These are phyloP conservation scores for Tuber magnatum DNA, from an alignment of 495 filamentous ascomycete genomes.

Conservation along the genomic window DNA sequence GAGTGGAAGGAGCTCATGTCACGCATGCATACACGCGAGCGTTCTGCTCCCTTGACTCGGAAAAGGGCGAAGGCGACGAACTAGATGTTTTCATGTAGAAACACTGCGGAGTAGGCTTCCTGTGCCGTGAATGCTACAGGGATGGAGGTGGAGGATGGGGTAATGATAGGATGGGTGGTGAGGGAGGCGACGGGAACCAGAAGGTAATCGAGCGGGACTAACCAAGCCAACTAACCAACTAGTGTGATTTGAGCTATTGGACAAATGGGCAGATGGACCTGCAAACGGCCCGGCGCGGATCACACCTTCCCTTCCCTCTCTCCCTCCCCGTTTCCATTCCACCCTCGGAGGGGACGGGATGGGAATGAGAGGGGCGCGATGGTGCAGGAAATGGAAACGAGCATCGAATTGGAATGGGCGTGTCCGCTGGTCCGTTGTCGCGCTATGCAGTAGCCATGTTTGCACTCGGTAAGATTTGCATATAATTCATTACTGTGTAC, in stretches of 20 bases:
- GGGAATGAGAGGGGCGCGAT: background rate
- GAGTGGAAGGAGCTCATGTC: background rate
- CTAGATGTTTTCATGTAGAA: background rate
- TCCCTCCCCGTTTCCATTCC: background rate
- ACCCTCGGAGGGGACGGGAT: background rate
- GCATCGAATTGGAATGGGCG: background rate
- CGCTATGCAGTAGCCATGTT: background rate
- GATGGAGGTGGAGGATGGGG: background rate
- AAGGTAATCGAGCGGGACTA: background rate
- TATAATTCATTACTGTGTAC: background rate
- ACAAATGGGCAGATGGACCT: background rate
- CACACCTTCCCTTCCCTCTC: background rate
- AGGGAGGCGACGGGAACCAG: background rate
- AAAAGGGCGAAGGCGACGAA: background rate
- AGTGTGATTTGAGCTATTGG: background rate
- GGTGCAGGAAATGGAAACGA: background rate
- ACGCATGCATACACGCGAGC: background rate
- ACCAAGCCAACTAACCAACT: background rate
- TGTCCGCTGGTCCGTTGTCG: background rate
- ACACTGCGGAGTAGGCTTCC: background rate
- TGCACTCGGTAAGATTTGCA: background rate
- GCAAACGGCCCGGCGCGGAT: background rate
- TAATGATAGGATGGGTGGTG: background rate
- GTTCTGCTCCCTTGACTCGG: background rate
- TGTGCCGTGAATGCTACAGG: background rate